Percentiles rank a stretch among this genome's conserved stretches.
Conservation (phyloP, 202 grass and related monocot species). For the Sporobolus alterniflorus region DNA sequence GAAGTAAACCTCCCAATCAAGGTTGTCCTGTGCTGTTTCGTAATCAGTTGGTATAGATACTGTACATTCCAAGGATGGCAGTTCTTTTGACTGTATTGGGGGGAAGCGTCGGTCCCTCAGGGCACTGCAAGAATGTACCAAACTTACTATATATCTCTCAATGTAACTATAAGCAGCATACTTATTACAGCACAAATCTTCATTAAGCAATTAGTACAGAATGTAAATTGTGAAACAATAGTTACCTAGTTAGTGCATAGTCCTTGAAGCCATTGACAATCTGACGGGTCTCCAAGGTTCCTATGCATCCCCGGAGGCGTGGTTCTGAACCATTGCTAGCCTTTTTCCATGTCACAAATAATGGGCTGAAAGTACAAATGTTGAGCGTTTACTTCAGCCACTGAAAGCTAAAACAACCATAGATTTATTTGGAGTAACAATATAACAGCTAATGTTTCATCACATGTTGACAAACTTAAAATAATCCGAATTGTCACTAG, state of each 20-base stretch:
- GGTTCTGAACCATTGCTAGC: slow-evolving; percentile 87
- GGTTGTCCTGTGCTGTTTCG: slow-evolving; percentile 76
- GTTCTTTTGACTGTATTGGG: slow-evolving; percentile 87
- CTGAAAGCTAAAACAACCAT: neutral
- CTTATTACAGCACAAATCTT: neutral
- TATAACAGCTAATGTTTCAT: neutral
- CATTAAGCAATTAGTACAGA: neutral
- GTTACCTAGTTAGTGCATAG: slow-evolving; percentile 88
- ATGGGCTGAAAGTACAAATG: slow-evolving; percentile 70
- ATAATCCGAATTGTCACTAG: neutral
- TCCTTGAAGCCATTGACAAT: slow-evolving; percentile 91
- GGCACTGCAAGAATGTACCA: slow-evolving; percentile 56
- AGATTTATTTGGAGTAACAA: neutral
- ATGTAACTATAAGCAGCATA: neutral
- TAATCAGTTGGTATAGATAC: slow-evolving; percentile 92
- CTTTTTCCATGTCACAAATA: slow-evolving; percentile 99
- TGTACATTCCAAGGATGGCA: slow-evolving; percentile 91
- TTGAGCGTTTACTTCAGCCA: neutral
- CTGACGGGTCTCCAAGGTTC: slow-evolving; percentile 87
- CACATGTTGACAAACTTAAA: neutral
- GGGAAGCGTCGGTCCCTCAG: slow-evolving; percentile 87
- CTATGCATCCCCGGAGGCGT: slow-evolving; percentile 96
- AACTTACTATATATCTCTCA: neutral
- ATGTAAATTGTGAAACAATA: slow-evolving; percentile 23
- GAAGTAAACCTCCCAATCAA: slow-evolving; percentile 92